A percentile compares a stretch with the other conserved stretches of the same genome.
phyloP scores from a whole-genome alignment of 2,329 filamentous ascomycete genomes.

The Sarocladium brachiariae region DNA sequence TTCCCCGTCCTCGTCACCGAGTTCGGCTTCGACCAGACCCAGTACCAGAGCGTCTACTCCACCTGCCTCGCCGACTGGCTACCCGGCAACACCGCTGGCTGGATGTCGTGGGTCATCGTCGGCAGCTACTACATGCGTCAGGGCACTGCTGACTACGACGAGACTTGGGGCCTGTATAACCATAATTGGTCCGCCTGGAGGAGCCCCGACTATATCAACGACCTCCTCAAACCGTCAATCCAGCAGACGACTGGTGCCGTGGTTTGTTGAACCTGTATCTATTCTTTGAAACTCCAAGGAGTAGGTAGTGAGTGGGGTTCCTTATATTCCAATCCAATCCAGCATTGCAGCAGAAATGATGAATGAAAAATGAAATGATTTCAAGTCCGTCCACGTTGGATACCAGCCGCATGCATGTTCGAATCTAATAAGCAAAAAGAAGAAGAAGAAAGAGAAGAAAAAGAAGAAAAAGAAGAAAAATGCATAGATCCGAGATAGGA shows the following conservation, averaged over 20 bases:
- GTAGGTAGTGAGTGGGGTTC: too few species aligned
- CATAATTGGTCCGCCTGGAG: slow-evolving; percentile 49
- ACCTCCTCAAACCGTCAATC: slow-evolving; percentile 34
- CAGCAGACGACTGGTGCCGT: slow-evolving; percentile 14
- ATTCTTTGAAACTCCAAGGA: too few species aligned
- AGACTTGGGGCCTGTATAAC: slow-evolving; percentile 49
- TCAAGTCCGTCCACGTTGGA: background rate
- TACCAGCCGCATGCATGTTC: too few species aligned
- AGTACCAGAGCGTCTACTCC: slow-evolving; percentile 42
- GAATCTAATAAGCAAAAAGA: background rate
- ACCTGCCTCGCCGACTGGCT: slow-evolving; percentile 45
- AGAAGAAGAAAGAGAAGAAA: background rate
- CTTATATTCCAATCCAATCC: too few species aligned
- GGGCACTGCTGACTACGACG: slow-evolving; percentile 48
- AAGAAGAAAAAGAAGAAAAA: slow-evolving; percentile 1
- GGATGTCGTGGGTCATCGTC: slow-evolving; percentile 52
- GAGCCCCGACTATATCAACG: slow-evolving; percentile 33
- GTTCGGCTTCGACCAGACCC: slow-evolving; percentile 45
- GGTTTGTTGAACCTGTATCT: too few species aligned
- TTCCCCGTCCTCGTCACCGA: slow-evolving; percentile 40
- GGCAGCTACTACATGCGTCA: slow-evolving; percentile 52
- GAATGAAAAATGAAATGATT: background rate
- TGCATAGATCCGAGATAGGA: too few species aligned
- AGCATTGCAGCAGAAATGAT: too few species aligned
- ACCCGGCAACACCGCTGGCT: slow-evolving; percentile 40